Evolutionary conservation across 345 rosid species (phyloP).

Genomic region (Adansonia digitata): DNA sequence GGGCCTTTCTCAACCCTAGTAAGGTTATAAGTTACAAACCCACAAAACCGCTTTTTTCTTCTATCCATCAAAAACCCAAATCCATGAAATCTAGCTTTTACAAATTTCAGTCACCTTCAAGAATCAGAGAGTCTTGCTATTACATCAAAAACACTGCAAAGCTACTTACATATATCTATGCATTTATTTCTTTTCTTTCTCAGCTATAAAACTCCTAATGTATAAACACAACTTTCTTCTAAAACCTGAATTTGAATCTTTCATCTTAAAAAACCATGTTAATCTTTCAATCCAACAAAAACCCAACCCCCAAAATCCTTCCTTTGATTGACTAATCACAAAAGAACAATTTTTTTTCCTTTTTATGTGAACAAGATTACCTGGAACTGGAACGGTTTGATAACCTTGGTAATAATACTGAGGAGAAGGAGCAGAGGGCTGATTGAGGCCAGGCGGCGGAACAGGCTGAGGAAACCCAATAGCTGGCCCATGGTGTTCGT

Average conservation of each 20-base stretch:
- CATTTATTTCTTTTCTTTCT: neutral
- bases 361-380: conserved; percentile 23
- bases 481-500: conserved; percentile 23
- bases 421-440: conserved; percentile 33
- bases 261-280: neutral
- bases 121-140: neutral
- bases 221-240: neutral
- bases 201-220: neutral
- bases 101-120: neutral
- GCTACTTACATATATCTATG: neutral
- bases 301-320: neutral
- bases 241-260: neutral
- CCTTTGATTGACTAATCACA: neutral
- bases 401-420: conserved; percentile 56
- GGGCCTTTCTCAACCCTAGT: neutral
- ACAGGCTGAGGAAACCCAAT: conserved; percentile 87
- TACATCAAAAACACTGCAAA: neutral
- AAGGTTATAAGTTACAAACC: neutral
- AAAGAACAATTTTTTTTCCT: neutral
- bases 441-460: conserved; percentile 62
- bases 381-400: conserved; percentile 72
- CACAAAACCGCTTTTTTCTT: neutral
- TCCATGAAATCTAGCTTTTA: neutral
- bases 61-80: neutral
- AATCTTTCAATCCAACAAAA: neutral